phyloP scores from a whole-genome alignment of 768 basidiomycete genomes.

The Podaxis sp. region DNA sequence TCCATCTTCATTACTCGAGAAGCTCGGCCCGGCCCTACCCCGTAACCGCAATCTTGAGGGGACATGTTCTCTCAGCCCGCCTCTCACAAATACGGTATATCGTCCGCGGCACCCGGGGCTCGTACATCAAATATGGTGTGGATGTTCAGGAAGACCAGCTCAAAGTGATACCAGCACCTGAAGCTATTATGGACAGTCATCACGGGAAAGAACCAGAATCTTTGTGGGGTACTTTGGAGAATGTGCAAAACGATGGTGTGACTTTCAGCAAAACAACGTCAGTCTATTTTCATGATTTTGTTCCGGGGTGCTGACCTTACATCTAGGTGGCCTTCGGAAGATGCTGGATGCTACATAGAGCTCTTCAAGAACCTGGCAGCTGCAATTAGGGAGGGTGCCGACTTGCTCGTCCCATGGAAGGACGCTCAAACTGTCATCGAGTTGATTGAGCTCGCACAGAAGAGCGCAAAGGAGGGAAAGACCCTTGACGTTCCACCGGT shows the following conservation, averaged over 20 bases:
- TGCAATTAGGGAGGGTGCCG: slow-evolving; percentile 53
- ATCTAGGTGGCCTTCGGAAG: slow-evolving; percentile 60
- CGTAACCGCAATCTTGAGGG: slow-evolving; percentile 65
- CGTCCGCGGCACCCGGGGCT: slow-evolving; percentile 69
- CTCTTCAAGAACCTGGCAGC: slow-evolving; percentile 67
- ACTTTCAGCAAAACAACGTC: slow-evolving; percentile 36
- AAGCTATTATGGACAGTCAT: slow-evolving; percentile 37
- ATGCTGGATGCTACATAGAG: slow-evolving; percentile 55
- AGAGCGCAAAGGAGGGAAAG: slow-evolving; percentile 60
- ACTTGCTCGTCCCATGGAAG: slow-evolving; percentile 67
- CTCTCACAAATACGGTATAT: slow-evolving; percentile 67
- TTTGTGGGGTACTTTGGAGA: slow-evolving; percentile 63
- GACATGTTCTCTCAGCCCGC: slow-evolving; percentile 66
- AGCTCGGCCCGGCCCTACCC: slow-evolving; percentile 44
- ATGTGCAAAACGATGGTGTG: slow-evolving; percentile 45
- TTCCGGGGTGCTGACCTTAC: slow-evolving; percentile 8
- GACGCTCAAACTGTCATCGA: slow-evolving; percentile 71
- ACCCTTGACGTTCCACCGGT: slow-evolving; percentile 31
- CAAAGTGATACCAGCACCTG: slow-evolving; percentile 49
- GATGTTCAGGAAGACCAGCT: slow-evolving; percentile 82
- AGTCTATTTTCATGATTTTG: slow-evolving; percentile 1
- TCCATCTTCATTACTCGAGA: slow-evolving; percentile 48
- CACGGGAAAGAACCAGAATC: slow-evolving; percentile 65
- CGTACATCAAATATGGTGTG: slow-evolving; percentile 72
- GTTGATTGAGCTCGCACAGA: slow-evolving; percentile 72